Conservation (phyloP, 768 basidiomycete genomes). For the Rubroboletus satanas region DNA sequence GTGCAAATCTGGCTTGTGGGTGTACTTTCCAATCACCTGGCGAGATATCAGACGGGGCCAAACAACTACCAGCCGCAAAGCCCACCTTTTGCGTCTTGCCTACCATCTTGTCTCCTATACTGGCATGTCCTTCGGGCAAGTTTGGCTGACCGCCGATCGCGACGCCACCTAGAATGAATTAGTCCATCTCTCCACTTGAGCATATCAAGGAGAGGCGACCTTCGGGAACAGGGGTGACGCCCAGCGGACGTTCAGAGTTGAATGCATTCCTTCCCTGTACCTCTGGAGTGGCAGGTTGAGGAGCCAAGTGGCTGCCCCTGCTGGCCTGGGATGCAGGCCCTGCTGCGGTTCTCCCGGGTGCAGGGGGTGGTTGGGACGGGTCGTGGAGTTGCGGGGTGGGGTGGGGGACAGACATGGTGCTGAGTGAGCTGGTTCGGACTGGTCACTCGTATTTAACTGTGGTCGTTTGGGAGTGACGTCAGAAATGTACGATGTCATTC, state of each 20-base stretch:
- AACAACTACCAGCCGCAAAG: not conserved
- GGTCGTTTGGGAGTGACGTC: constrained; percentile 4
- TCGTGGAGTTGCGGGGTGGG: constrained; percentile 42
- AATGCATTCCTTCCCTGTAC: constrained; percentile 24
- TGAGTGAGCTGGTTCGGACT: not conserved
- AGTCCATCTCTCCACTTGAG: not conserved
- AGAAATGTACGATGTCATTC: constrained; percentile 3
- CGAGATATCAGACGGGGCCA: not conserved
- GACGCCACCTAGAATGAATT: constrained; percentile 22
- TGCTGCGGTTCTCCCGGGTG: not conserved
- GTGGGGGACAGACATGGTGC: constrained; percentile 24
- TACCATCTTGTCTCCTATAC: constrained; percentile 48
- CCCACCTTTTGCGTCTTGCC: constrained; percentile 58
- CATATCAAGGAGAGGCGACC: constrained; percentile 19
- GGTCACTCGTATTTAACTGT: constrained; percentile 15
- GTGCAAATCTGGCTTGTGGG: constrained; percentile 45
- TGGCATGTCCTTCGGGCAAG: constrained; percentile 37
- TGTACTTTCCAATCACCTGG: constrained; percentile 49
- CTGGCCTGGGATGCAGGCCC: not conserved
- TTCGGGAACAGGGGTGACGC: constrained; percentile 34
- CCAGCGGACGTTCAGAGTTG: constrained; percentile 34
- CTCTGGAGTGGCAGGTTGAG: not conserved
- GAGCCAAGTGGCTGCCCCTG: not conserved
- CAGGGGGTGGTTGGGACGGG: constrained; percentile 47
- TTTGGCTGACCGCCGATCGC: constrained; percentile 22